Evolutionary conservation across 2,329 filamentous ascomycete genomes (phyloP), one percentile per base, ranked within the genome.

Genomic region (Fusarium buharicum): DNA sequence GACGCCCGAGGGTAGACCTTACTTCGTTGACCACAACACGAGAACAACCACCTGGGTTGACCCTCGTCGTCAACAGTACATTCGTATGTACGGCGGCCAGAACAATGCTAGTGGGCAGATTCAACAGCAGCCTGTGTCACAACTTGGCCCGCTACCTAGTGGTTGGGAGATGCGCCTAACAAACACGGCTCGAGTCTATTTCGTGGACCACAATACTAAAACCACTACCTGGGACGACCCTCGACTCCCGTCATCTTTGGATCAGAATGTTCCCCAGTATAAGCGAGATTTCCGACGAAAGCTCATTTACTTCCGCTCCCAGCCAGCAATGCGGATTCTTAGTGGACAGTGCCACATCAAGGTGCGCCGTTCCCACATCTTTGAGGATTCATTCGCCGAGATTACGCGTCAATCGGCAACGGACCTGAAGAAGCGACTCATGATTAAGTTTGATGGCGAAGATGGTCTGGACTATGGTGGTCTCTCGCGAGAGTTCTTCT

Each of bases 81-180:
- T 99, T 59, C 86, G 95, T 56, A 97, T 98, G 91, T 99, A 99
- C 74, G 86, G 86, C 28, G 94, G 93, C 3, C 91, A 94, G 70
- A 95, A 92, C 76, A 91, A 90, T 61, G 86, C 88, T 68, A 93
- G 89, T 69, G 93, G 92, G 43, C 90, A 89, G 49, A 97, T 98
- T 65, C 94, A 98, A 77, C 94, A 97, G 74, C 95, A 99, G 78
- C 94, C 95, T 1, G 95, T 99, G 3, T 98, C 95, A 3, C 95
- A 99, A 75, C 85, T 99, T 40, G 95, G 95, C 4, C 95, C 95
- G 22, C 79, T 99, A 43, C 95, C 95, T 4, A 98, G 95, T 72
- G 95, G 95, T 3, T 99, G 95, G 95, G 95, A 99, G 82, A 99
- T 99, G 95, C 92, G 95, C 59, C 87, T 99, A 47, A 99, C 95